Conservation (phyloP, 768 basidiomycete species). For the Russula ochroleuca region DNA sequence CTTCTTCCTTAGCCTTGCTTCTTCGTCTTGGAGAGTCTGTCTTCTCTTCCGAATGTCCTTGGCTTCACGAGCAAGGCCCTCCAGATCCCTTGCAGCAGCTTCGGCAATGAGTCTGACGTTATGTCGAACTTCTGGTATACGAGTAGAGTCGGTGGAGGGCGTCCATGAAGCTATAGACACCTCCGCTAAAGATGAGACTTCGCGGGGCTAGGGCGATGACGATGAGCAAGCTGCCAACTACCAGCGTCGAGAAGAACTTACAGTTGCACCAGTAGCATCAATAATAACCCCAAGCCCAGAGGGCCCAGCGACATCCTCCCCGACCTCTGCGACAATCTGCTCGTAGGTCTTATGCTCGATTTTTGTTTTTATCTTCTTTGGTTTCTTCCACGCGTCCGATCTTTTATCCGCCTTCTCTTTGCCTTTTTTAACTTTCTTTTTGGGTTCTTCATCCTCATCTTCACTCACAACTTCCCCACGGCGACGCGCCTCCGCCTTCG, state of each 20-base stretch:
- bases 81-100: conserved; percentile 76
- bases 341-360: conserved; percentile 97
- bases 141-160: conserved; percentile 78
- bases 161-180: conserved; percentile 76
- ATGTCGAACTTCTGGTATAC: conserved; percentile 95
- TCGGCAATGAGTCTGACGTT: conserved; percentile 87
- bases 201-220: conserved; percentile 55
- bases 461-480: conserved; percentile 72
- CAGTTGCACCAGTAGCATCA: conserved; percentile 90
- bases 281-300: conserved; percentile 81
- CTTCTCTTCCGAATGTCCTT: conserved; percentile 76
- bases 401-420: conserved; percentile 44
- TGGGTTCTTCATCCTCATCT: conserved; percentile 54
- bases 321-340: conserved; percentile 86
- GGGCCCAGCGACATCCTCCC: conserved; percentile 45
- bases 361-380: conserved; percentile 79
- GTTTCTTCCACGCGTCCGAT: conserved; percentile 80
- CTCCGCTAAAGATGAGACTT: conserved; percentile 81
- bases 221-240: conserved; percentile 21
- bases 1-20: conserved; percentile 60
- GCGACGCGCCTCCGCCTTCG: conserved; percentile 72
- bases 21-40: conserved; percentile 66
- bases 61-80: conserved; percentile 87
- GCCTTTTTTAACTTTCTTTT: conserved; percentile 50
- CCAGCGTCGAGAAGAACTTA: conserved; percentile 39